A percentile compares a stretch with the other conserved stretches of the same genome.
phyloP scores from a whole-genome alignment of 2,329 filamentous ascomycete genomes.

The Penicillium crustosum region DNA sequence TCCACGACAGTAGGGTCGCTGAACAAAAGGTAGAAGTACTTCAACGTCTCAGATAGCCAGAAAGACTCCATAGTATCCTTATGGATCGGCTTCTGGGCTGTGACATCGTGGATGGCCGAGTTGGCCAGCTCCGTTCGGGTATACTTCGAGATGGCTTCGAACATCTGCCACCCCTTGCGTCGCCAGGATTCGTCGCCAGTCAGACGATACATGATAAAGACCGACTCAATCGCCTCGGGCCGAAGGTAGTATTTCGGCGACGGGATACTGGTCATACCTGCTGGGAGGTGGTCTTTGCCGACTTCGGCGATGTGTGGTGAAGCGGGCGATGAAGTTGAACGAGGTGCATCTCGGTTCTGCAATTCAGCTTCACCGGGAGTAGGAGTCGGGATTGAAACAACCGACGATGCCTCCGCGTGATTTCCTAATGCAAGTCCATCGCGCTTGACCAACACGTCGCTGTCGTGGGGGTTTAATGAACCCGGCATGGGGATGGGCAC shows the following conservation, averaged over 20 bases:
- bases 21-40: slow-evolving; percentile 51
- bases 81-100: slow-evolving; percentile 44
- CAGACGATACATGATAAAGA: slow-evolving; percentile 75
- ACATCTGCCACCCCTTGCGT: slow-evolving; percentile 74
- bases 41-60: slow-evolving; percentile 59
- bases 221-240: slow-evolving; percentile 77
- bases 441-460: slow-evolving; percentile 18
- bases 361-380: background rate
- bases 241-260: slow-evolving; percentile 44
- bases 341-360: slow-evolving; percentile 19
- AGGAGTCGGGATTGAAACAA: slow-evolving; percentile 5
- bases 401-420: background rate
- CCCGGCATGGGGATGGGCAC: slow-evolving; percentile 27
- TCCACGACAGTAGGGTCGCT: slow-evolving; percentile 45
- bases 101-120: slow-evolving; percentile 67
- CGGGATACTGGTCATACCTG: slow-evolving; percentile 43
- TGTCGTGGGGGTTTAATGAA: slow-evolving; percentile 25
- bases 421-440: slow-evolving; percentile 10
- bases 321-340: slow-evolving; percentile 14
- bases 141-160: slow-evolving; percentile 60
- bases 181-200: slow-evolving; percentile 66
- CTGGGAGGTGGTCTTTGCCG: slow-evolving; percentile 44
- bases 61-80: slow-evolving; percentile 72
- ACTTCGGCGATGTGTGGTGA: slow-evolving; percentile 41
- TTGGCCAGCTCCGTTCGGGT: slow-evolving; percentile 64